Conservation (phyloP, 805 yeast genomes). For the Saccharomycopsis amapae region DNA sequence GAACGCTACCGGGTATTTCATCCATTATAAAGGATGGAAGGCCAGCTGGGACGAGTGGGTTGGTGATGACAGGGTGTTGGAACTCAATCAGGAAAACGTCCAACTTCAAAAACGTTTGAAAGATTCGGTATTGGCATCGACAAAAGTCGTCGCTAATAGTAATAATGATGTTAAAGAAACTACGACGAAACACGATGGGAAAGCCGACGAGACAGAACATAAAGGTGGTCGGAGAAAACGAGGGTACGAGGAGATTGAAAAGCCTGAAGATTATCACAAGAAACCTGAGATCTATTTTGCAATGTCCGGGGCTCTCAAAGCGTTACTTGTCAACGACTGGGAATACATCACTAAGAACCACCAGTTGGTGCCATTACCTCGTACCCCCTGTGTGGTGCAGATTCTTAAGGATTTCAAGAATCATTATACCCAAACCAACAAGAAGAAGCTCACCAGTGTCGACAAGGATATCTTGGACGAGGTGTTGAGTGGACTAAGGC, state of each 20-base stretch:
- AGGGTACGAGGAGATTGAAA: slow-evolving; percentile 29
- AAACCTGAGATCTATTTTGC: slow-evolving; percentile 41
- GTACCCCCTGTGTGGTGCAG: slow-evolving; percentile 42
- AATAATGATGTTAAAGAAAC: slow-evolving; percentile 19
- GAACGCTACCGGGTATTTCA: slow-evolving; percentile 42
- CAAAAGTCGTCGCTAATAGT: slow-evolving; percentile 22
- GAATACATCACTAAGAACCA: slow-evolving; percentile 79
- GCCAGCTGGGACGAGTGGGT: slow-evolving; percentile 98
- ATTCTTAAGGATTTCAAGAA: slow-evolving; percentile 49
- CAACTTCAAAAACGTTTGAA: slow-evolving; percentile 55
- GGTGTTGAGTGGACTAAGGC: slow-evolving; percentile 57
- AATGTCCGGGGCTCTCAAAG: slow-evolving; percentile 62
- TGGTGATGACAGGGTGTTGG: slow-evolving; percentile 55
- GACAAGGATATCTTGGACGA: slow-evolving; percentile 53
- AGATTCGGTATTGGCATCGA: slow-evolving; percentile 35
- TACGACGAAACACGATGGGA: not conserved
- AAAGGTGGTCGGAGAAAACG: slow-evolving; percentile 24
- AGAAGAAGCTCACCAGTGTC: slow-evolving; percentile 29
- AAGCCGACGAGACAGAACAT: not conserved
- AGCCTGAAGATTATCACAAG: slow-evolving; percentile 25
- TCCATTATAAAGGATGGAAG: slow-evolving; percentile 96
- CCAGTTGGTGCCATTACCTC: slow-evolving; percentile 61
- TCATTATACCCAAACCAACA: slow-evolving; percentile 23
- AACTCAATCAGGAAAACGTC: slow-evolving; percentile 60
- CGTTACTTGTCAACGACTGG: slow-evolving; percentile 86